phyloP scores from a whole-genome alignment of 2,329 filamentous ascomycete species.

The Penicillium sp. region DNA sequence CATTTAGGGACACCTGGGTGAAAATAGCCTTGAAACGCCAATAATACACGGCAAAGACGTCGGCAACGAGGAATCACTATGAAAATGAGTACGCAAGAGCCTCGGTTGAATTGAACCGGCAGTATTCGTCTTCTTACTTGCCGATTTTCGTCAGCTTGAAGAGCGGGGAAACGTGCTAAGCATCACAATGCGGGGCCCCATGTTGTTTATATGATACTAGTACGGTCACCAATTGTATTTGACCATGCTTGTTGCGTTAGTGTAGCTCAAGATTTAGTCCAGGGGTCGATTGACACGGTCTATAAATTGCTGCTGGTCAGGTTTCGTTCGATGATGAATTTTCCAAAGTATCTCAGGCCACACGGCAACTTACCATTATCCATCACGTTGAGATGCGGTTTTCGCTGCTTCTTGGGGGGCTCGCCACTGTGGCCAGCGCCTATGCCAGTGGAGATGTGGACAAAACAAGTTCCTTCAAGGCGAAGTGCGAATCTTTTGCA shows the following conservation, averaged over 20 bases:
- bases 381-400: not conserved
- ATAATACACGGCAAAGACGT: slow-evolving; percentile 1
- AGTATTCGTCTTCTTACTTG: not conserved
- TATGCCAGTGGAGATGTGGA: not conserved
- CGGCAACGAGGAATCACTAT: not conserved
- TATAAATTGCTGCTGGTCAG: not conserved
- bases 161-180: slow-evolving; percentile 1
- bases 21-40: not conserved
- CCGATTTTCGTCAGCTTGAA: not conserved
- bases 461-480: not conserved
- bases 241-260: not conserved
- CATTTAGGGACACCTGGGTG: not conserved
- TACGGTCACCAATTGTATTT: not conserved
- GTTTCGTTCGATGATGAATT: not conserved
- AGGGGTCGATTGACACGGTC: not conserved
- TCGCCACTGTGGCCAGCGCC: not conserved
- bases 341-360: not conserved
- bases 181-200: slow-evolving; percentile 1
- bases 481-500: not conserved
- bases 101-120: slow-evolving; percentile 1
- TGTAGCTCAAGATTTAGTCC: not conserved
- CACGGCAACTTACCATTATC: not conserved
- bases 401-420: not conserved
- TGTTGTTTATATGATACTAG: not conserved
- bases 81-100: not conserved